These are phyloP conservation scores for Fonticula alba DNA, from an alignment of 78 protist species.

Conservation along the genomic window DNA sequence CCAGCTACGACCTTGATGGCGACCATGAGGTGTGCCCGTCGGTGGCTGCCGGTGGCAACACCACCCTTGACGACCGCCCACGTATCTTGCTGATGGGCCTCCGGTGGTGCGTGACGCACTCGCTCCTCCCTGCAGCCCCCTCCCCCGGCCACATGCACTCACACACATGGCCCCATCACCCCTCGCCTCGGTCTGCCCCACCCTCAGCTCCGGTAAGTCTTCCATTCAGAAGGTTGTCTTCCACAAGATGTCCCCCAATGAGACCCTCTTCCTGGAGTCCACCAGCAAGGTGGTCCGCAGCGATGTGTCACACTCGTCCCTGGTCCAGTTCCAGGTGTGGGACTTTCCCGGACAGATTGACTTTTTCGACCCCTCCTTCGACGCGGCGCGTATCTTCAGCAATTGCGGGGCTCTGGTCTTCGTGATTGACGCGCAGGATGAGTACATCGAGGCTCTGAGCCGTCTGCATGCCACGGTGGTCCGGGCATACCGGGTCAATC, in stretches of 20 bases:
- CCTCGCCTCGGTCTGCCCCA: too few relatives aligned
- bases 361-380: slow-evolving; percentile 48
- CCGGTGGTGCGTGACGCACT: too few relatives aligned
- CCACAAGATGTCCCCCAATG: slow-evolving; percentile 87
- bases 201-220: slow-evolving; percentile 73
- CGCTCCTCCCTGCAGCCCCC: too few relatives aligned
- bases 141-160: too few relatives aligned
- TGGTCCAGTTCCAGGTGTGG: slow-evolving; percentile 78
- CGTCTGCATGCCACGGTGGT: slow-evolving; percentile 36
- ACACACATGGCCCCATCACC: too few relatives aligned
- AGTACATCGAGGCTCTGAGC: slow-evolving; percentile 39
- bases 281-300: slow-evolving; percentile 46
- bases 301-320: slow-evolving; percentile 53
- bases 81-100: too few relatives aligned
- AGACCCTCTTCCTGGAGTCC: slow-evolving; percentile 73
- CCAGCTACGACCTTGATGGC: too few relatives aligned
- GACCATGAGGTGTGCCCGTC: too few relatives aligned
- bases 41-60: too few relatives aligned
- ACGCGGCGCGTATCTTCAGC: slow-evolving; percentile 43
- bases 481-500: slow-evolving; percentile 45
- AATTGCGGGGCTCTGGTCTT: slow-evolving; percentile 82
- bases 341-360: slow-evolving; percentile 86
- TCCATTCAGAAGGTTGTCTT: slow-evolving; percentile 80
- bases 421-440: slow-evolving; percentile 78
- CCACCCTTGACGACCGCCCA: too few relatives aligned